Evolutionary conservation across 2,329 filamentous ascomycete species (phyloP).

Genomic region (Fusarium burgessii): DNA sequence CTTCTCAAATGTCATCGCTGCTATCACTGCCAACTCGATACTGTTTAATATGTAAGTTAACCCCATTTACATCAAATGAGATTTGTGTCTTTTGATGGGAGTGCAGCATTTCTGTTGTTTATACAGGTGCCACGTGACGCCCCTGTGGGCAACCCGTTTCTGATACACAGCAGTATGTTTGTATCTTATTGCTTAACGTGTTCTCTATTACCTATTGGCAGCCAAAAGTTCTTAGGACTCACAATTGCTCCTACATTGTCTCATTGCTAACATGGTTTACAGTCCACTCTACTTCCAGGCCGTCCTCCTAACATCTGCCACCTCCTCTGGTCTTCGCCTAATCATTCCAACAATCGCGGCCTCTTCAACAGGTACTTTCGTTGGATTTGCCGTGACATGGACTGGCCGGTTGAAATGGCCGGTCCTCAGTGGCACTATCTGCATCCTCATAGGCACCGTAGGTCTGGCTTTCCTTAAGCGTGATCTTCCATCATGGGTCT

Average conservation of each 20-base stretch:
- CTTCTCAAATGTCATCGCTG: constrained; percentile 65
- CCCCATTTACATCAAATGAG: not conserved
- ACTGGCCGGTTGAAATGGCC: constrained; percentile 71
- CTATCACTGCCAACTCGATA: constrained; percentile 66
- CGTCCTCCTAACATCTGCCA: constrained; percentile 76
- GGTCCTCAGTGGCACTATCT: constrained; percentile 62
- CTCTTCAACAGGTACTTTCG: constrained; percentile 65
- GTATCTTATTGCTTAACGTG: not conserved
- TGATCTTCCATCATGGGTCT: constrained; percentile 63
- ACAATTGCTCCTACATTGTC: not conserved
- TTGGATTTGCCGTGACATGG: constrained; percentile 72
- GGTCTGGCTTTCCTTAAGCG: constrained; percentile 63
- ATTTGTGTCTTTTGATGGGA: not conserved
- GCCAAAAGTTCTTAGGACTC: not conserved
- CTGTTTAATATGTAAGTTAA: constrained; percentile 67
- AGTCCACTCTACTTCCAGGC: constrained; percentile 82
- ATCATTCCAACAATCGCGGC: constrained; percentile 71
- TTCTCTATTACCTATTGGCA: not conserved
- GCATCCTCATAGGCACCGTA: constrained; percentile 63
- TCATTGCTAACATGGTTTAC: not conserved
- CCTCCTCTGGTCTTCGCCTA: constrained; percentile 78
- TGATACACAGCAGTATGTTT: not conserved
- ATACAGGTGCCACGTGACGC: not conserved
- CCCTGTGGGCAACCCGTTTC: not conserved
- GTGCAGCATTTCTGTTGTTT: not conserved